phyloP scores from a whole-genome alignment of 495 filamentous ascomycete species.

The Geoglossum glabrum region DNA sequence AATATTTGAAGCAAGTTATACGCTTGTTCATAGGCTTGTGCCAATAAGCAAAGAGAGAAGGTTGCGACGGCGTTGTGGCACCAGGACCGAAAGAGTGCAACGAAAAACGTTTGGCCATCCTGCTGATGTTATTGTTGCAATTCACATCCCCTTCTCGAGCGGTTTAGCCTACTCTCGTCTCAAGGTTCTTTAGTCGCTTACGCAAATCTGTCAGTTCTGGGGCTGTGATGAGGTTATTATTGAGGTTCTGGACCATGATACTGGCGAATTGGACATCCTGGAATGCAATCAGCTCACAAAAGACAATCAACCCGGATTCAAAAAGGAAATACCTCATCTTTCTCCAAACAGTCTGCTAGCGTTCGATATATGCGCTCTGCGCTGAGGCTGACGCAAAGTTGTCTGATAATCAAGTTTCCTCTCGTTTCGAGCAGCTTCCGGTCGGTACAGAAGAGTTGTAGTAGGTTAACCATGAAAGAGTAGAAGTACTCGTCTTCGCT shows the following conservation, averaged over 20 bases:
- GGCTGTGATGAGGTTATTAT: constrained; percentile 96
- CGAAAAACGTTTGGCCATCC: constrained; percentile 91
- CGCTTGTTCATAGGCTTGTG: constrained; percentile 96
- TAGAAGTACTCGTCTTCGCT: constrained; percentile 95
- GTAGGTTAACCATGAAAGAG: constrained; percentile 91
- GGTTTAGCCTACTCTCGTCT: constrained; percentile 41
- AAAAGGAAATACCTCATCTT: constrained; percentile 46
- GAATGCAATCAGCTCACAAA: neutral
- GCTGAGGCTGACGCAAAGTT: constrained; percentile 80
- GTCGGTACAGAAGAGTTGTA: constrained; percentile 91
- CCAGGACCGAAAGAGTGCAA: constrained; percentile 87
- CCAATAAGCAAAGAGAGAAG: constrained; percentile 85
- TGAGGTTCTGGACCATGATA: constrained; percentile 98
- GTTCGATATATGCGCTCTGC: constrained; percentile 93
- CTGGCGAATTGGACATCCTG: constrained; percentile 90
- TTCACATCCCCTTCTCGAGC: neutral
- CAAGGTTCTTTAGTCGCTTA: constrained; percentile 74
- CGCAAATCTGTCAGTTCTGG: constrained; percentile 82
- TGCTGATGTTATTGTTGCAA: constrained; percentile 14
- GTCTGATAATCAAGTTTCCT: constrained; percentile 89
- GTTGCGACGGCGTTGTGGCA: constrained; percentile 98
- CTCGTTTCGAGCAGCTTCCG: constrained; percentile 74
- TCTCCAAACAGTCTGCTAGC: constrained; percentile 88
- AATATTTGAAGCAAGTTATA: constrained; percentile 95
- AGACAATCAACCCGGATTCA: neutral